Percentiles rank a stretch among this genome's conserved stretches.
Conservation (phyloP, 257 asterid genomes). For the Thymus mandschuricus region DNA sequence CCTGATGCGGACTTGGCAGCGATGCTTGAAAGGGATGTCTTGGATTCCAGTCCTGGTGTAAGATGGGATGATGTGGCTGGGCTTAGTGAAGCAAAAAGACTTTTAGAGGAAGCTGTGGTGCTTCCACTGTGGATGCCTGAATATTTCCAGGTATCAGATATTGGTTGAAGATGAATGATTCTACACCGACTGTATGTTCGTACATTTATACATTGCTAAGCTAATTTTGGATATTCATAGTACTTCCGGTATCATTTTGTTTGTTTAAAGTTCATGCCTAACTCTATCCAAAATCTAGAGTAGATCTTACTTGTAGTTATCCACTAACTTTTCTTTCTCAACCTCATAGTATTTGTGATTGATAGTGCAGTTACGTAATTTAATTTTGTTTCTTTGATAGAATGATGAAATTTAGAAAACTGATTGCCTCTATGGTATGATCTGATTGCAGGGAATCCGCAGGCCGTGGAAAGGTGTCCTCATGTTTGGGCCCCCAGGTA, state of each 20-base stretch:
- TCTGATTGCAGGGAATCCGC: constrained; percentile 79
- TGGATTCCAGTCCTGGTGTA: constrained; percentile 93
- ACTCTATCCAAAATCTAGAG: constrained; percentile 1
- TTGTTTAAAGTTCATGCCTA: constrained; percentile 3
- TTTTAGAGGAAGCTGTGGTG: constrained; percentile 98
- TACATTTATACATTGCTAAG: background rate
- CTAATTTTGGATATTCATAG: constrained; percentile 15
- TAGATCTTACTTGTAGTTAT: background rate
- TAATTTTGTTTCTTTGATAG: constrained; percentile 8
- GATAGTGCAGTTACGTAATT: background rate
- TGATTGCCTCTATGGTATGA: background rate
- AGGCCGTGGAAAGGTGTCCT: constrained; percentile 99
- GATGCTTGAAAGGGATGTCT: constrained; percentile 97
- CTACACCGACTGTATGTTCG: background rate
- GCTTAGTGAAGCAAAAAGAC: constrained; percentile 93
- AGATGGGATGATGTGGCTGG: constrained; percentile 99
- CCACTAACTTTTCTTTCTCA: background rate
- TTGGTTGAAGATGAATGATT: constrained; percentile 28
- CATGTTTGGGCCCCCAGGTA: constrained; percentile 99
- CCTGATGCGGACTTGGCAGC: constrained; percentile 99
- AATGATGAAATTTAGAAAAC: background rate
- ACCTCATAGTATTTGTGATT: constrained; percentile 1
- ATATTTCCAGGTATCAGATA: constrained; percentile 84
- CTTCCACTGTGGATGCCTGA: constrained; percentile 99
- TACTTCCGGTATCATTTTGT: background rate